Evolutionary conservation across 148 eudicot species (phyloP).

Genomic region (Oxyria digyna): DNA sequence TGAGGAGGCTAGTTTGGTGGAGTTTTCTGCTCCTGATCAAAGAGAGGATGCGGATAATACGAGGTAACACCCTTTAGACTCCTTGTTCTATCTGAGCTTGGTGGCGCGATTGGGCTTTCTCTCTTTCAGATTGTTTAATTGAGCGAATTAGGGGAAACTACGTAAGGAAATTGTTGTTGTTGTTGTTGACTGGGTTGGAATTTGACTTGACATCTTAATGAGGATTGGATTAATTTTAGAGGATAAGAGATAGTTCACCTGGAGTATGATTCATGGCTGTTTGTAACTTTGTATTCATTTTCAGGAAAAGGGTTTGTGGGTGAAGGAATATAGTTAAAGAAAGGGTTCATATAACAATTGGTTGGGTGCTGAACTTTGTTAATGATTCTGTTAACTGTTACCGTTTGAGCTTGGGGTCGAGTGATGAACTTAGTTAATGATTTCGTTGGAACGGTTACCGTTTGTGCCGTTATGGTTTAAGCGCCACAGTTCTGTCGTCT

Average conservation of each 20-base stretch:
- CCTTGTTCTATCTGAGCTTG: too few relatives aligned
- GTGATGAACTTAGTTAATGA: neutral
- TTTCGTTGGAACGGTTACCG: neutral
- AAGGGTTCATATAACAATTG: neutral
- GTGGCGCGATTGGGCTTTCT: too few relatives aligned
- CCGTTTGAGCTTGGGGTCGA: neutral
- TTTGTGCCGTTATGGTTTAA: neutral
- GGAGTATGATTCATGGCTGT: neutral
- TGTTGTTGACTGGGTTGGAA: neutral
- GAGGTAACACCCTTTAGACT: conserved; percentile 8
- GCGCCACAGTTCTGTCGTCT: neutral
- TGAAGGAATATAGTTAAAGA: neutral
- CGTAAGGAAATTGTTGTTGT: neutral
- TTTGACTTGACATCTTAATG: neutral
- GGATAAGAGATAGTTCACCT: neutral
- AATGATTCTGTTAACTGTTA: too few relatives aligned
- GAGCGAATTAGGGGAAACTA: neutral
- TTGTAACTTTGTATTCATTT: neutral
- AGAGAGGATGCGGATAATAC: conserved; percentile 8
- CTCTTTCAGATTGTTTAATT: neutral
- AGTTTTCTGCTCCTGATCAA: conserved; percentile 5
- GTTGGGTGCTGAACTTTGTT: neutral
- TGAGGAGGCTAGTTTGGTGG: conserved; percentile 9
- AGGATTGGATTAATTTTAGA: neutral
- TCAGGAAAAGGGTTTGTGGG: neutral